Percentiles rank a stretch among this genome's conserved stretches.
Conservation (phyloP, 2,329 filamentous ascomycete genomes). For the Fusarium sp. region DNA sequence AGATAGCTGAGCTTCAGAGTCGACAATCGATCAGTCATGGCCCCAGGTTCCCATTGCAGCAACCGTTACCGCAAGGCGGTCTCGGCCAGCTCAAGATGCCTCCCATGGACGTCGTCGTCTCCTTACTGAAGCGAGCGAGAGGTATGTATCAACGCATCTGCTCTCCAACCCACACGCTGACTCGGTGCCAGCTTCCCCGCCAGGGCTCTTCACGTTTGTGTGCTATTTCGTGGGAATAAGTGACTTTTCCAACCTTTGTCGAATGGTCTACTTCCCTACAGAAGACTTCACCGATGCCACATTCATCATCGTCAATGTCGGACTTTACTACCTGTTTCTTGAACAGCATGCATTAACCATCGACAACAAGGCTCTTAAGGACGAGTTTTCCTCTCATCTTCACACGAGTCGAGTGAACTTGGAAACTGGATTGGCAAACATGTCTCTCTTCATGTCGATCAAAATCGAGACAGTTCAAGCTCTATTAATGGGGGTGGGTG, state of each 20-base stretch:
- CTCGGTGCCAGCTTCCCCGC: constrained; percentile 48
- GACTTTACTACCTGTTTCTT: constrained; percentile 62
- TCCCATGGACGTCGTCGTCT: constrained; percentile 62
- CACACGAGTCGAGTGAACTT: constrained; percentile 60
- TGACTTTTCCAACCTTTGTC: constrained; percentile 63
- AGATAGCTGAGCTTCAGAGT: constrained; percentile 64
- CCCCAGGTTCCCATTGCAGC: constrained; percentile 59
- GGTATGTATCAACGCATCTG: constrained; percentile 43
- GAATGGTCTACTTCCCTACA: constrained; percentile 61
- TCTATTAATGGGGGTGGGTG: constrained; percentile 66
- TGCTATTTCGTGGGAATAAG: constrained; percentile 61
- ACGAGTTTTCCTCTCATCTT: constrained; percentile 54
- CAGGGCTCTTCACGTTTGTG: constrained; percentile 62
- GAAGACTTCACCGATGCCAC: constrained; percentile 62
- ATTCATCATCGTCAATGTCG: constrained; percentile 63
- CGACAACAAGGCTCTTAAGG: constrained; percentile 47
- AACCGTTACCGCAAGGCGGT: constrained; percentile 57
- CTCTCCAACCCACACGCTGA: constrained; percentile 4
- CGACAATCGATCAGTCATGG: constrained; percentile 54
- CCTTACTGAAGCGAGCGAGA: constrained; percentile 61
- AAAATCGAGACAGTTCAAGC: constrained; percentile 67
- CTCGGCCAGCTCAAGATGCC: constrained; percentile 66
- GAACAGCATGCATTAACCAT: constrained; percentile 55
- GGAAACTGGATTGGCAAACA: constrained; percentile 61
- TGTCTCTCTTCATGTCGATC: constrained; percentile 67